Percentiles rank a stretch among this genome's conserved stretches.
phyloP scores from a whole-genome alignment of 2,329 filamentous ascomycete species.

The Trichoderma lentiforme region DNA sequence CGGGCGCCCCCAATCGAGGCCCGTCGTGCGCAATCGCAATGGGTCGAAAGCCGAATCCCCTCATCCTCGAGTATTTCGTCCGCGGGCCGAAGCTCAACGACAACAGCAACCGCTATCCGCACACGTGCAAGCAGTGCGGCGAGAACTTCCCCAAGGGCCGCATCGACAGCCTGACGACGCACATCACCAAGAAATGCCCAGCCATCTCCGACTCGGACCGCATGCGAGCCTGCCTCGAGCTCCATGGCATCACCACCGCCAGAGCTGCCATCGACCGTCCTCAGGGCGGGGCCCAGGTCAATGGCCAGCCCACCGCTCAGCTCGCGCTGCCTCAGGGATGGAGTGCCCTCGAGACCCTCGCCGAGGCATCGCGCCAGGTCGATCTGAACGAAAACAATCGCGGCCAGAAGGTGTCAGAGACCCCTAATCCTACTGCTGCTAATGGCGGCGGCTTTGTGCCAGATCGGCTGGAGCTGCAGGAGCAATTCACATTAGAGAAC shows the following conservation, averaged over 20 bases:
- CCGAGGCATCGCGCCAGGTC: slow-evolving; percentile 81
- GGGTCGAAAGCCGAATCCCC: slow-evolving; percentile 79
- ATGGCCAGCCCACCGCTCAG: slow-evolving; percentile 29
- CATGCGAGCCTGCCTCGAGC: slow-evolving; percentile 68
- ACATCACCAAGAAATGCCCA: slow-evolving; percentile 83
- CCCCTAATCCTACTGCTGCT: slow-evolving; percentile 28
- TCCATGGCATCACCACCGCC: slow-evolving; percentile 65
- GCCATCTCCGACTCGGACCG: slow-evolving; percentile 72
- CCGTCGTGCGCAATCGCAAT: slow-evolving; percentile 57
- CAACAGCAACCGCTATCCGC: slow-evolving; percentile 86
- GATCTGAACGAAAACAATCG: slow-evolving; percentile 62
- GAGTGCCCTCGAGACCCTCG: slow-evolving; percentile 80
- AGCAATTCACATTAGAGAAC: slow-evolving; percentile 58
- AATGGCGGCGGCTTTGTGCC: slow-evolving; percentile 23
- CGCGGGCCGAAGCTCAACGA: slow-evolving; percentile 83
- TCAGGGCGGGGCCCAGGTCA: slow-evolving; percentile 26
- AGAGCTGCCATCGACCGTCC: slow-evolving; percentile 33
- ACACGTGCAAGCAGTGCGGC: slow-evolving; percentile 84
- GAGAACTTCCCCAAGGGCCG: slow-evolving; percentile 88
- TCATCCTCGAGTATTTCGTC: slow-evolving; percentile 86
- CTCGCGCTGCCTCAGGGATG: slow-evolving; percentile 56
- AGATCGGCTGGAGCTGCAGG: slow-evolving; percentile 52
- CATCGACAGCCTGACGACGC: slow-evolving; percentile 75
- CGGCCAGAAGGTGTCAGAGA: slow-evolving; percentile 39
- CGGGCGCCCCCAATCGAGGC: slow-evolving; percentile 27